phyloP scores from a whole-genome alignment of 305 asterid species.

The Rubia balearica region DNA sequence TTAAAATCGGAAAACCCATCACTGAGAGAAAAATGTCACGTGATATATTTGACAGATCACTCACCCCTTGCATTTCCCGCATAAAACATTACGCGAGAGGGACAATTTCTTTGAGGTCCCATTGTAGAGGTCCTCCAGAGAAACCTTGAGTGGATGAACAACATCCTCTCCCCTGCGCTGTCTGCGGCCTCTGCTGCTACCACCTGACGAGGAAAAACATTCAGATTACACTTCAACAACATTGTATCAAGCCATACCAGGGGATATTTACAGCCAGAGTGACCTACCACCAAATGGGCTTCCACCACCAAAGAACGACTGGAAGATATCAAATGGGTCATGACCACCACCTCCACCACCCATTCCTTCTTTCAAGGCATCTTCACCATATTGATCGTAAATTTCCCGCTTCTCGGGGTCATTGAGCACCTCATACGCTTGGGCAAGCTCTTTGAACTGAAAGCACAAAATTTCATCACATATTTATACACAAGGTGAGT shows the following conservation, averaged over 20 bases:
- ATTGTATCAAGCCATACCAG: not conserved
- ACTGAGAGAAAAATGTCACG: not conserved
- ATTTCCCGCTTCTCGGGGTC: conserved; percentile 89
- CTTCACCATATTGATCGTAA: conserved; percentile 93
- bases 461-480: not conserved
- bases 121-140: conserved; percentile 76
- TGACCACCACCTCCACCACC: conserved; percentile 78
- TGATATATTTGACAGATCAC: conserved; percentile 11
- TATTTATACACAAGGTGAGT: not conserved
- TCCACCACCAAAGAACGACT: conserved; percentile 74
- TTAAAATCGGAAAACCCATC: not conserved
- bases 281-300: conserved; percentile 69
- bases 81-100: conserved; percentile 77
- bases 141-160: conserved; percentile 84
- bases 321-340: conserved; percentile 81
- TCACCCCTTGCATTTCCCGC: conserved; percentile 89
- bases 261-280: not conserved
- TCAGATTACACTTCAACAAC: not conserved
- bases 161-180: conserved; percentile 97
- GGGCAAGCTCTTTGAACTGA: conserved; percentile 93
- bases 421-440: conserved; percentile 83
- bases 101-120: conserved; percentile 90
- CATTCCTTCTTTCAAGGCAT: conserved; percentile 95
- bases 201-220: conserved; percentile 1
- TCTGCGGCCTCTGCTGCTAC: conserved; percentile 83